A percentile compares a stretch with the other conserved stretches of the same genome.
phyloP scores from a whole-genome alignment of 805 yeast species.

The Novakomyces olei region DNA sequence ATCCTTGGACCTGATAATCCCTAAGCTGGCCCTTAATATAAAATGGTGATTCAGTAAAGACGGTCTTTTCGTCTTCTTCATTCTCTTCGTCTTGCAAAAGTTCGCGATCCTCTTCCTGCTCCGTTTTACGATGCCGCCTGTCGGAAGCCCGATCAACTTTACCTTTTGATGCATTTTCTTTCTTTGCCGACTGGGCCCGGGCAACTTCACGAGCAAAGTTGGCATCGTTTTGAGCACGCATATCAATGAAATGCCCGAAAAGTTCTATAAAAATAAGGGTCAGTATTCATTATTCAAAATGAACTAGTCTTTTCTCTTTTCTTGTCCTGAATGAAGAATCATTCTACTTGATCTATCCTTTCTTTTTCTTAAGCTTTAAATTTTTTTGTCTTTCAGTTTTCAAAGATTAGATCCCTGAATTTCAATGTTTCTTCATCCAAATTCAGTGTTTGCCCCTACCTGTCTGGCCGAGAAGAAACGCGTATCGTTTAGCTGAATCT shows the following conservation, averaged over 20 bases:
- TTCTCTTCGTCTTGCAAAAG: background rate
- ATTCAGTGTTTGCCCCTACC: too few species aligned
- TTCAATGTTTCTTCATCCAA: too few species aligned
- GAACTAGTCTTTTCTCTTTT: too few species aligned
- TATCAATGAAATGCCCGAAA: background rate
- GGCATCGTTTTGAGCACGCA: background rate
- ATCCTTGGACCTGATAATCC: slow-evolving; percentile 87
- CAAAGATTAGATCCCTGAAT: too few species aligned
- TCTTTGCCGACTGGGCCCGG: background rate
- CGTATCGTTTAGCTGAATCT: too few species aligned
- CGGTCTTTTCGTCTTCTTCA: background rate
- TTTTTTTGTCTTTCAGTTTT: too few species aligned
- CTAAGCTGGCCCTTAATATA: slow-evolving; percentile 59
- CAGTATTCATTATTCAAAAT: too few species aligned
- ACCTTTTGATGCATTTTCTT: background rate
- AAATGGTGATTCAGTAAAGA: slow-evolving; percentile 12
- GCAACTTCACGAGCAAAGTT: background rate
- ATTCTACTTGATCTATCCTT: too few species aligned
- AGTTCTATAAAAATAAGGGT: too few species aligned
- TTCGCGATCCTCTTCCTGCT: slow-evolving; percentile 1
- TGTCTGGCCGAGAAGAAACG: too few species aligned
- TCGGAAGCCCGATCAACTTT: background rate
- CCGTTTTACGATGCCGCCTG: background rate
- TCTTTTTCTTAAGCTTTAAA: too few species aligned
- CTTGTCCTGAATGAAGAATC: too few species aligned